Evolutionary conservation across 169 alveolate genomes (phyloP), one percentile per base, ranked within the genome.

Genomic region (Plasmodium malariae): DNA sequence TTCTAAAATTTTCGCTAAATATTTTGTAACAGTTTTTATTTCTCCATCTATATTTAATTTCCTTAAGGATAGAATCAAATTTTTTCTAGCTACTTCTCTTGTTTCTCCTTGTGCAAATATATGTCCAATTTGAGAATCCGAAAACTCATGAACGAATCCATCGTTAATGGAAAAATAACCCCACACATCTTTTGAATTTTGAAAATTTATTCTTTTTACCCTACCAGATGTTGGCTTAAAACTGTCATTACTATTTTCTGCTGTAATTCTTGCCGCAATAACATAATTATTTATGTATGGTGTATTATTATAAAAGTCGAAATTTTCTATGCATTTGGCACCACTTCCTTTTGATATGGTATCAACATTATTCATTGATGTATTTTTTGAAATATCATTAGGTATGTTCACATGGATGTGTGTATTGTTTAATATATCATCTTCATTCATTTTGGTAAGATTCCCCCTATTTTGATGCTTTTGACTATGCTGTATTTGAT

Each of bases 61-160:
- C 68, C 94, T 91, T 88, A 95, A 59, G 36, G 95, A 92, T 74
- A 93, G 86, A 14, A 95, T 93, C 51, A 95, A 83, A 59, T 90
- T 78, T 76, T 92, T 88, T 40, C 95, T 93, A 4, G 96, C 96
- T 19, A 88, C 89, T 71, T 96, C 95, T 32, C 95, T 93, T 30
- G 93, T 89, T 37, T 72, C 89, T 14, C 98, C 98, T 60, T 91
- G 89, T 37, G 97, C 96, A 65, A 96, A 96, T 40, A 96, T 92
- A 92, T 96, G 98, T 0, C 98, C 98, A 59, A 96, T 94, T 89
- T 96, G 98, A n/a, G 97, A 94, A 85, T 96, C 98, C 4, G 98
- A 95, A 88, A 89, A 95, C 88, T 94, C 96, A 69, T 95, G 97
- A 62, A 96, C 94, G 40, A 93, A 94, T 14, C 98, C 98, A 26